These are phyloP conservation scores for Penicillium chermesinum DNA, from an alignment of 495 filamentous ascomycete genomes.

Conservation along the genomic window DNA sequence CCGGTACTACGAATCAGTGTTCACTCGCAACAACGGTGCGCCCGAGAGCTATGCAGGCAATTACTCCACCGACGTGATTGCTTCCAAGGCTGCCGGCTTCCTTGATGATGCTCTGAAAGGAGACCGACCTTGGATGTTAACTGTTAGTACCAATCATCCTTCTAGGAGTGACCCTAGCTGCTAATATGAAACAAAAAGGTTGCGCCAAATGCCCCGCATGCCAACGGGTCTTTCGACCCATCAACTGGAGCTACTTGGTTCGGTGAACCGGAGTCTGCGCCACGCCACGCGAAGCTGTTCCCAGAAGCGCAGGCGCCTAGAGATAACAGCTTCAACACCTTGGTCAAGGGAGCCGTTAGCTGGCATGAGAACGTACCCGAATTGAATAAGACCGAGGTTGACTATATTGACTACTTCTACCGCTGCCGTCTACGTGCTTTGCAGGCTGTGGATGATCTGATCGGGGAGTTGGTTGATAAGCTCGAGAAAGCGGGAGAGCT, in stretches of 20 bases:
- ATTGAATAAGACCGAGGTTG: constrained; percentile 46
- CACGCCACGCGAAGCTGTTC: constrained; percentile 27
- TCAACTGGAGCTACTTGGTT: constrained; percentile 16
- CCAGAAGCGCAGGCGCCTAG: constrained; percentile 24
- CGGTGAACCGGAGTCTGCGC: constrained; percentile 27
- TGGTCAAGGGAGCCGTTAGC: constrained; percentile 45
- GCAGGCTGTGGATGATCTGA: constrained; percentile 62
- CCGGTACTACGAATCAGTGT: constrained; percentile 55
- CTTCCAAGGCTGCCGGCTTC: constrained; percentile 53
- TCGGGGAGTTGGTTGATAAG: constrained; percentile 48
- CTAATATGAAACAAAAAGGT: constrained; percentile 18
- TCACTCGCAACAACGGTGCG: constrained; percentile 50
- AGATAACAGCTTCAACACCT: constrained; percentile 30
- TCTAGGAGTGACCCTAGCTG: not conserved
- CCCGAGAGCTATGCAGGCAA: constrained; percentile 48
- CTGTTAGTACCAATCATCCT: constrained; percentile 3
- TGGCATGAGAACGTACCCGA: constrained; percentile 51
- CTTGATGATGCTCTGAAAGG: constrained; percentile 50
- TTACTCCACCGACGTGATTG: constrained; percentile 56
- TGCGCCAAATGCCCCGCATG: constrained; percentile 60
- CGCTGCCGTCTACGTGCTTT: constrained; percentile 54
- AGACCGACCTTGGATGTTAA: constrained; percentile 57
- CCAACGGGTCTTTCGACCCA: constrained; percentile 21
- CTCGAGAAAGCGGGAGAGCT: constrained; percentile 49
- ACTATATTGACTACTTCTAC: constrained; percentile 62